These are phyloP conservation scores for Diplodia seriata DNA, from an alignment of 2,329 filamentous ascomycete genomes.

Conservation along the genomic window DNA sequence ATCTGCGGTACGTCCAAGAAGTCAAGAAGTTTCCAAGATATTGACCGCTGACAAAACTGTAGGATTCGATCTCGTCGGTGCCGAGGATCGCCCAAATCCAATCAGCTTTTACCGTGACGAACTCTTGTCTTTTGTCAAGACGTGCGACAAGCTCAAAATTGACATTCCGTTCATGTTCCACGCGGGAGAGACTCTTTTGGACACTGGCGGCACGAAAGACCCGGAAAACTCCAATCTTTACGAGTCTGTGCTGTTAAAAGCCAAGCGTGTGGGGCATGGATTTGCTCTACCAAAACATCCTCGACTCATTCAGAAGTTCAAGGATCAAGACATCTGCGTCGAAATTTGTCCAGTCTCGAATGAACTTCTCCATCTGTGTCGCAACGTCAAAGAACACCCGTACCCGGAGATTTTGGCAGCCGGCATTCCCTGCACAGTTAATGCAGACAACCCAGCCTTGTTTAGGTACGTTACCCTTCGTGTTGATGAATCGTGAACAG, in stretches of 20 bases:
- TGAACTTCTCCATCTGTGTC: constrained; percentile 74
- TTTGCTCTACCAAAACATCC: constrained; percentile 73
- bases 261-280: constrained; percentile 76
- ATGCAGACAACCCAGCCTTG: constrained; percentile 76
- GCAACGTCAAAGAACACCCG: constrained; percentile 68
- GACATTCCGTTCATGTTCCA: constrained; percentile 78
- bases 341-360: constrained; percentile 81
- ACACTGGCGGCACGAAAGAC: constrained; percentile 68
- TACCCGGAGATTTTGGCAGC: constrained; percentile 74
- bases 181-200: constrained; percentile 73
- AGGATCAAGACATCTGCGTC: constrained; percentile 65
- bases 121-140: constrained; percentile 63
- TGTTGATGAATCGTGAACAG: neutral
- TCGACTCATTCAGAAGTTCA: constrained; percentile 70
- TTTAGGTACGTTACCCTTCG: constrained; percentile 61
- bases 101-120: constrained; percentile 66
- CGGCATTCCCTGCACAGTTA: constrained; percentile 75
- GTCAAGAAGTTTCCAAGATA: neutral
- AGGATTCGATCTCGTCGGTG: constrained; percentile 74
- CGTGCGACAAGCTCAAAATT: constrained; percentile 57
- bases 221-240: constrained; percentile 66
- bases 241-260: constrained; percentile 69
- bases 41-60: neutral
- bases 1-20: constrained; percentile 64
- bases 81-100: constrained; percentile 67